phyloP scores from a whole-genome alignment of 2,329 filamentous ascomycete species.

The Metarhizium guizhouense region DNA sequence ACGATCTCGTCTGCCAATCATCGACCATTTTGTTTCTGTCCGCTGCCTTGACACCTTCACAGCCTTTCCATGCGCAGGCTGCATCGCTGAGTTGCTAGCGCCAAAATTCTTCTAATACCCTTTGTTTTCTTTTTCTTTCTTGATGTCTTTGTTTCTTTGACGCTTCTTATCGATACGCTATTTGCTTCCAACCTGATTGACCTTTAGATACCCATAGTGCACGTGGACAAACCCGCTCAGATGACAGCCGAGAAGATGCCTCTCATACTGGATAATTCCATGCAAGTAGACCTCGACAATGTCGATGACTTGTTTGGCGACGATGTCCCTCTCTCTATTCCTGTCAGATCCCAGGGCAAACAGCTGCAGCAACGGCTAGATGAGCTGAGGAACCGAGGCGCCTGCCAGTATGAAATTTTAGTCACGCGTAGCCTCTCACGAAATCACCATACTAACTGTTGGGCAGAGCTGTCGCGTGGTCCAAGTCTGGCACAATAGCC shows the following conservation, averaged over 20 bases:
- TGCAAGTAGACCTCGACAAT: constrained; percentile 46
- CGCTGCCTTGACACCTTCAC: no score
- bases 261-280: constrained; percentile 30
- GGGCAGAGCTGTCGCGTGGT: constrained; percentile 73
- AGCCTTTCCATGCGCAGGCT: not conserved
- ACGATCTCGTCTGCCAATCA: no score
- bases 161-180: not conserved
- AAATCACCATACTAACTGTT: not conserved
- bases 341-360: constrained; percentile 38
- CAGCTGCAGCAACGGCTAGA: constrained; percentile 66
- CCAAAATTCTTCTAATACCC: not conserved
- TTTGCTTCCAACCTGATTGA: not conserved
- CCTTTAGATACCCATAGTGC: not conserved
- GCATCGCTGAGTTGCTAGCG: not conserved
- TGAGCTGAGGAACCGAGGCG: constrained; percentile 66
- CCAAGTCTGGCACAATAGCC: constrained; percentile 76
- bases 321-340: constrained; percentile 49
- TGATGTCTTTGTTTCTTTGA: not conserved
- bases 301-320: constrained; percentile 73
- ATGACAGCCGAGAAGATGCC: constrained; percentile 34
- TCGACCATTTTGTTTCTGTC: no score
- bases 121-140: not conserved
- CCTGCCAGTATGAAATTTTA: constrained; percentile 61
- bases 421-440: not conserved
- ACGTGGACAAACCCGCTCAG: constrained; percentile 1